Evolutionary conservation across 345 rosid species (phyloP), one percentile per base, ranked within the genome.

Genomic region (Eucalyptus curtisii): DNA sequence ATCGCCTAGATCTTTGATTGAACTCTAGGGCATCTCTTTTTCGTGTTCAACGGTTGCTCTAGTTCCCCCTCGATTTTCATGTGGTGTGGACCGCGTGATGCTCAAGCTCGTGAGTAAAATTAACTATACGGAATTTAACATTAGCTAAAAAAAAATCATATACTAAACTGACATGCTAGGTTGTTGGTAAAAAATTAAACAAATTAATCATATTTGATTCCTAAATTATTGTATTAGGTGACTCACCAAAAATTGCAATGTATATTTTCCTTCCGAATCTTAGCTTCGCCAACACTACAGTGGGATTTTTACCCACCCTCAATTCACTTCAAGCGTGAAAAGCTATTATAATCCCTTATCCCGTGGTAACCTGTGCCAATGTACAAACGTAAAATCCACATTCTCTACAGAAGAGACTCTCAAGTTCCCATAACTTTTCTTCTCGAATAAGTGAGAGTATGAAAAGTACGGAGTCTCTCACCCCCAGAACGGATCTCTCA

Each of bases 261-360:
- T 52, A 7, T 52, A 4, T 52, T 52, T 19, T 52, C 24, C 24
- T 52, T 19, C 4, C 24, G 4, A 52, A 52, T 52, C 57, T 52
- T 52, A 52, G 2, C 24, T 52, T 52, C 10, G 7, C 24, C 57
- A 52, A 19, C 24, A 52, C 57, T 19, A 52, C 9, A 3, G 8
- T 52, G 24, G 24, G 57, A 52, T 52, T 52, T 52, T 52, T 10
- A 52, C 8, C 24, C 24, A 19, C 24, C 24, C 55, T 52, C 55
- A 52, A 52, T 9, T 52, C 10, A 52, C 57, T 52, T 1, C 8
- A 1, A 1, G 2, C 2, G 2, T 6, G 1, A 19, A 19, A 52
- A 52, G 10, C 24, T 52, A 52, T 7, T 52, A 52, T 52, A 52
- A 19, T 52, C 10, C 4, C 10, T 19, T 52, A 1, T 4, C 4